Evolutionary conservation across 2,329 filamentous ascomycete species (phyloP), one percentile per base, ranked within the genome.

Genomic region (Trichophaea hybrida): DNA sequence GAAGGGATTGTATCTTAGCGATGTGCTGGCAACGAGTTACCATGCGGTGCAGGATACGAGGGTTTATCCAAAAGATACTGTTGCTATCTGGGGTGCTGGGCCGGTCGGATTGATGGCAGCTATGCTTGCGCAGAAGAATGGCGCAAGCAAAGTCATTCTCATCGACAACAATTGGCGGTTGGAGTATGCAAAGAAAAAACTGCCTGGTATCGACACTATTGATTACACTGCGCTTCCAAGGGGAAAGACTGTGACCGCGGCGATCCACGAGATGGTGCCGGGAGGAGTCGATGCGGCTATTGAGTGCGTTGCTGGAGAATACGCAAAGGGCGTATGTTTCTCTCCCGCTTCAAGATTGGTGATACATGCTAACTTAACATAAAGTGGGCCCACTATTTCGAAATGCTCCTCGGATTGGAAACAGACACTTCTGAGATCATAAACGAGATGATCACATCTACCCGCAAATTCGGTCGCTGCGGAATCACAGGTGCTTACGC

Each of bases 21-120:
- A 94, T 70, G 87, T 94, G 0, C 72, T 94, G 1, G 76, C 77
- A 15, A 94, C 89, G 0, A 83, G 83, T 7, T 94, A 87, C 78
- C 84, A 94, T 69, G 82, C 80, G 55, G 87, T 94, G 40, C 83
- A 89, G 46, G 88, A 94, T 69, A 94, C 88, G 0, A 84, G 81
- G 1, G 84, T 94, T n/a, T 83, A 86, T 63, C 76, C 84, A 37
- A 81, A 79, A 10, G 88, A 94, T 67, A 75, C 82, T 1, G 88
- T 94, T 1, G 88, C 86, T 37, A 82, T 94, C 61, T 94, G 87
- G 80, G 88, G 88, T n/a, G 86, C 84, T 0, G 88, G 88, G 0
- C 89, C 88, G 0, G 86, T 94, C 55, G 88, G 89, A 0, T 86
- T 87, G 57, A 94, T 91, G 73, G 81, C 78, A 1, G 85, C 83